These are phyloP conservation scores for Echites panduratus DNA, from an alignment of 257 asterid genomes.

Conservation along the genomic window DNA sequence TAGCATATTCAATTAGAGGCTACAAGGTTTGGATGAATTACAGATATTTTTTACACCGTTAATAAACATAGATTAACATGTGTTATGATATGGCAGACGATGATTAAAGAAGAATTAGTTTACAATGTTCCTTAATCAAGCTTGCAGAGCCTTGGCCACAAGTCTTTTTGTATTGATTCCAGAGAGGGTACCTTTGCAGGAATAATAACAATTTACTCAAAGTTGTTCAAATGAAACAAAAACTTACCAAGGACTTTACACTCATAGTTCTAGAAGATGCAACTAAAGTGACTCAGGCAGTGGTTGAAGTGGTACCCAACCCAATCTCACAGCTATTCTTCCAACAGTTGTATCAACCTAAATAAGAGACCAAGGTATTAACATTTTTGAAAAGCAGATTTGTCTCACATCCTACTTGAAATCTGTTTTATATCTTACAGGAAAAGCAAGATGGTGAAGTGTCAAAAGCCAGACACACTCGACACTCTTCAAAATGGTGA, in stretches of 20 bases:
- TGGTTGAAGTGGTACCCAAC: too few species aligned
- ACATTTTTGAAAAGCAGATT: background rate
- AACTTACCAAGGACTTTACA: conserved; percentile 13
- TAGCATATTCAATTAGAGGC: conserved; percentile 17
- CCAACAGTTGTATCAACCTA: too few species aligned
- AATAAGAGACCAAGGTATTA: conserved; percentile 25
- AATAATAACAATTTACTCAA: conserved; percentile 11
- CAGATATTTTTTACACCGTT: background rate
- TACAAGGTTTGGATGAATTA: background rate
- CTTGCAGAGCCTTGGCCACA: conserved; percentile 65
- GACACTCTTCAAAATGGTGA: too few species aligned
- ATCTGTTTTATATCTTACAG: too few species aligned
- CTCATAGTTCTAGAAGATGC: too few species aligned
- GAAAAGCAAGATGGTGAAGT: too few species aligned
- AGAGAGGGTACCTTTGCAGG: conserved; percentile 41
- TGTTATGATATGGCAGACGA: background rate
- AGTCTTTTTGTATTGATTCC: conserved; percentile 45
- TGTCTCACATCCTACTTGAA: background rate
- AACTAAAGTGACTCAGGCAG: too few species aligned
- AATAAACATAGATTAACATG: too few species aligned
- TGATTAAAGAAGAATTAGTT: conserved; percentile 5
- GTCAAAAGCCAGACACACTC: too few species aligned
- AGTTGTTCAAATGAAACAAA: background rate
- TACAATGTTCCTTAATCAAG: conserved; percentile 52
- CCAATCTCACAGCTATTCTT: too few species aligned